A percentile compares a stretch with the other conserved stretches of the same genome.
These are phyloP conservation scores for Dittrichia graveolens DNA, from an alignment of 129 eudicot species.

Conservation along the genomic window DNA sequence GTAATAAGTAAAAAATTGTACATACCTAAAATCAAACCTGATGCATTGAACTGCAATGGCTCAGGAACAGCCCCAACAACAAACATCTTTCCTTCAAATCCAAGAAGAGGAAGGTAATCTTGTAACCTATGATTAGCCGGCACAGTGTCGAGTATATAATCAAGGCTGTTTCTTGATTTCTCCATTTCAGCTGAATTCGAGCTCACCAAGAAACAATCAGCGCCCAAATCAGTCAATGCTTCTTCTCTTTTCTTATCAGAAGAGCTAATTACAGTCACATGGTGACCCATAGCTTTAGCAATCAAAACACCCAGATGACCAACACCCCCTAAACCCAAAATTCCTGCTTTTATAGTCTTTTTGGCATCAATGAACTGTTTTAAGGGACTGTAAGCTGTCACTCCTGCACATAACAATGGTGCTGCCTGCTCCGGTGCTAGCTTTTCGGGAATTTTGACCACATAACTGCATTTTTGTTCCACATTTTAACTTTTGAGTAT, in stretches of 20 bases:
- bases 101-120: slow-evolving; percentile 46
- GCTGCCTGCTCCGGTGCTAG: slow-evolving; percentile 64
- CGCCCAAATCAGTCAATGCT: slow-evolving; percentile 56
- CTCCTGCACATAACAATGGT: slow-evolving; percentile 64
- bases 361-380: slow-evolving; percentile 46
- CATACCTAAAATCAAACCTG: slow-evolving; percentile 52
- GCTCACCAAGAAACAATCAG: slow-evolving; percentile 57
- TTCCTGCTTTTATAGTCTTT: slow-evolving; percentile 45
- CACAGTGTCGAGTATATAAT: slow-evolving; percentile 62
- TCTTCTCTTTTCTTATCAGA: slow-evolving; percentile 50
- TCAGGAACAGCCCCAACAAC: slow-evolving; percentile 52
- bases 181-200: slow-evolving; percentile 45
- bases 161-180: slow-evolving; percentile 40
- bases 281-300: slow-evolving; percentile 74
- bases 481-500: slow-evolving; percentile 11
- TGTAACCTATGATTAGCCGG: slow-evolving; percentile 50
- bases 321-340: slow-evolving; percentile 67
- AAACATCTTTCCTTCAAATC: slow-evolving; percentile 52
- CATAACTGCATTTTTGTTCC: slow-evolving; percentile 39
- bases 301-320: slow-evolving; percentile 62
- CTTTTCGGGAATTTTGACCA: slow-evolving; percentile 49
- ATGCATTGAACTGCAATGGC: slow-evolving; percentile 50
- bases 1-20: background rate
- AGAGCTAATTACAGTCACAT: slow-evolving; percentile 66
- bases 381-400: slow-evolving; percentile 65